phyloP scores from a whole-genome alignment of 2,329 filamentous ascomycete genomes.

The Phialocephala sp. region DNA sequence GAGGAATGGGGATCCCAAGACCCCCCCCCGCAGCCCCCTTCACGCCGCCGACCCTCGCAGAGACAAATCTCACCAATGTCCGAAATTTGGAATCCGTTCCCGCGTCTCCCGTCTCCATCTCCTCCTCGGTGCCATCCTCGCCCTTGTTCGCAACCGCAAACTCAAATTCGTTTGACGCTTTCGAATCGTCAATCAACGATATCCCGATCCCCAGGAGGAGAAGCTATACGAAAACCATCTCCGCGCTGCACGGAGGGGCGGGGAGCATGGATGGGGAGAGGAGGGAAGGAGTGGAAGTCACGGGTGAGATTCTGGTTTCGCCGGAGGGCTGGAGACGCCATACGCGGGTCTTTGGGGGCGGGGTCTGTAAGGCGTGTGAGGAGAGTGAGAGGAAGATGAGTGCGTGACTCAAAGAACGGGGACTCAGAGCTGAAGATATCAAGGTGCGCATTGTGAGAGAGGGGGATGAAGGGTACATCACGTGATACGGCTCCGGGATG shows the following conservation, averaged over 20 bases:
- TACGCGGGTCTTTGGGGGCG: conserved; percentile 37
- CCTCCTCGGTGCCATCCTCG: conserved; percentile 2
- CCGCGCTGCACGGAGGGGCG: too few relatives aligned
- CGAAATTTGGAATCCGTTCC: conserved; percentile 3
- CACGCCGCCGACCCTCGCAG: conserved; percentile 5
- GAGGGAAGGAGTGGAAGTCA: conserved; percentile 21
- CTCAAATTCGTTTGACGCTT: conserved; percentile 6
- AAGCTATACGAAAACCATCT: conserved; percentile 32
- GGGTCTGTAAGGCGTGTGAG: conserved; percentile 35
- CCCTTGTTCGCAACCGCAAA: neutral
- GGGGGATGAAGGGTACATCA: neutral
- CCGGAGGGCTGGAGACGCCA: conserved; percentile 35
- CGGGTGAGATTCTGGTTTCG: conserved; percentile 32
- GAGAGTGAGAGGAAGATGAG: conserved; percentile 29
- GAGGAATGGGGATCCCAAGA: neutral
- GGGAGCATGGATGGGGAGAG: neutral
- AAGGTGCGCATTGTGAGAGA: neutral
- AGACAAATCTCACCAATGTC: conserved; percentile 6
- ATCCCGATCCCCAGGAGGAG: conserved; percentile 24
- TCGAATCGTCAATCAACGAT: neutral
- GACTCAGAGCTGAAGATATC: neutral
- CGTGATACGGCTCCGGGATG: conserved; percentile 2
- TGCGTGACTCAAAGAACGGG: conserved; percentile 17
- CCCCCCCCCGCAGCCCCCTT: conserved; percentile 9
- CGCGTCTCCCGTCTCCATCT: conserved; percentile 8